Conservation (phyloP, 1,139 yeast species). For the Kodamaea plutei region DNA sequence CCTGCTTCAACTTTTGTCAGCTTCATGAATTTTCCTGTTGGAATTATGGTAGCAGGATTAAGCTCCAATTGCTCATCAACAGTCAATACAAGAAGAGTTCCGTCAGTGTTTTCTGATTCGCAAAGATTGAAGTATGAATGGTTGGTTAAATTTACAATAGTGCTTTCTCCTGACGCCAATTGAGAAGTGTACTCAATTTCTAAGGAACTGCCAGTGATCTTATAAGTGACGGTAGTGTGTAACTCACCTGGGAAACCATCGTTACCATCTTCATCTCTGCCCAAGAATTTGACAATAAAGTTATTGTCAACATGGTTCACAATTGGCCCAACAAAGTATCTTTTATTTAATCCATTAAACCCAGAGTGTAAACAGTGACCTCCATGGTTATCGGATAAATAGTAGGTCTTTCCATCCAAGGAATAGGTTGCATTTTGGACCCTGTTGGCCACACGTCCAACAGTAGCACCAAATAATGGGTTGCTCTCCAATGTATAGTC, state of each 20-base stretch:
- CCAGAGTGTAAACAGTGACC: constrained; percentile 52
- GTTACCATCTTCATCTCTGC: constrained; percentile 43
- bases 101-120: constrained; percentile 26
- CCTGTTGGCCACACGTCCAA: constrained; percentile 65
- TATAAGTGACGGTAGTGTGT: constrained; percentile 40
- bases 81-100: constrained; percentile 27
- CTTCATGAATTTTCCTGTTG: constrained; percentile 47
- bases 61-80: constrained; percentile 36
- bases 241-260: constrained; percentile 57
- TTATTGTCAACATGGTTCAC: constrained; percentile 29
- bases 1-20: constrained; percentile 24
- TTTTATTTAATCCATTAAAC: constrained; percentile 47
- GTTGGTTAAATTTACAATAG: constrained; percentile 59
- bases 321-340: constrained; percentile 48
- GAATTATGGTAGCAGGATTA: constrained; percentile 33
- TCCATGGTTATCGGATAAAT: constrained; percentile 41
- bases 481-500: constrained; percentile 36
- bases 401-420: constrained; percentile 37
- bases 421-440: constrained; percentile 44
- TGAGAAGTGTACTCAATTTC: constrained; percentile 48
- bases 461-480: constrained; percentile 58
- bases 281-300: constrained; percentile 36
- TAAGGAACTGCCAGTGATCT: constrained; percentile 26
- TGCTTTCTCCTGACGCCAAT: constrained; percentile 37
- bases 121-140: constrained; percentile 55